Base-by-base conservation (phyloP, 2,329 filamentous ascomycete species). In the Fusarium papillatum region DNA sequence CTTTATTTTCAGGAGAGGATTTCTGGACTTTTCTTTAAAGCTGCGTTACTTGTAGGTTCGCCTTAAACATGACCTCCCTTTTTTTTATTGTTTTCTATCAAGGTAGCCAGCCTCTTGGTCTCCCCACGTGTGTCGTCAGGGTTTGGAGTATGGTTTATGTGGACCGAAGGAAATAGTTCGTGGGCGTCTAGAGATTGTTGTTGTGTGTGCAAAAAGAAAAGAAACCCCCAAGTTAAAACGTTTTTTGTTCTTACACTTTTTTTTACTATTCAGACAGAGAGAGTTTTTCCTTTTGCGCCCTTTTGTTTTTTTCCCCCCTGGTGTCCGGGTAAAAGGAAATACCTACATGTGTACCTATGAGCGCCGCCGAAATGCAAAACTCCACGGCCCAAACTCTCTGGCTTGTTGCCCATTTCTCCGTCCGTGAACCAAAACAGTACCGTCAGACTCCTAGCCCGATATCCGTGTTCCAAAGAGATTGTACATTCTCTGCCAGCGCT, bases 401-500 rank as follows among this genome's bases (percentile, higher is more conserved):
- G n/a, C 38, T 22, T 46, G 39, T 22, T 46, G 39, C 41, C 26
- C 26, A 24, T 59, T 43, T 34, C 9, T 29, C 31, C 29, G 31
- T 36, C 46, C 26, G 29, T 26, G 22, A 55, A 36, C 29, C 46
- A 53, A 26, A 61, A 26, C 17, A 50, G 46, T 26, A 41, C 19
- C 50, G 19, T n/a, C 50, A 67, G 46, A 50, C 46, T 46, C 31
- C 64, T 64, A 73, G 17, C 62, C 61, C 24, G 73, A 69, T 53
- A 95, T 93, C 61, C 85, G 90, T 7, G 93, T 94, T 19, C 90
- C 91, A 80, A 93, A 94, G 65, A 95, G 80, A 8, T 88, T 87
- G 83, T 92, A 95, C 74, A 90, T 84, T 68, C 91, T 88, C 79
- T 92, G 85, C 92, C 93, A 95, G 36, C 88, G 84, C 75, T 75